Base-by-base conservation (phyloP, 495 filamentous ascomycete species). In the Penicillium cosmopolitanum region DNA sequence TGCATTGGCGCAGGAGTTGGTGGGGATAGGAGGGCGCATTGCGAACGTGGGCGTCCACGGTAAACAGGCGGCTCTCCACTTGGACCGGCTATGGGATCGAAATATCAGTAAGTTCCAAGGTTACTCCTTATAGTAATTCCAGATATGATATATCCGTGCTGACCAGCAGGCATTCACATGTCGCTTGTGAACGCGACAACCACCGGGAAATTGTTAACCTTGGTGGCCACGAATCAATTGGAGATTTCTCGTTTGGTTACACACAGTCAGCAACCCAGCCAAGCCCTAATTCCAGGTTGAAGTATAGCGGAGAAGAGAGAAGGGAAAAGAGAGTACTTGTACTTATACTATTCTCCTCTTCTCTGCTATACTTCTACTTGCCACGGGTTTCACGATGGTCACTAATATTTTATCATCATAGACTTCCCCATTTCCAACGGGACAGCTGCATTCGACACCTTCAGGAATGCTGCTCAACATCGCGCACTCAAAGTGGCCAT, bases 11-110 rank as follows among this genome's bases (percentile, higher is more conserved):
- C 81, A 83, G 63, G 64, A 73, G n/a, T 51, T 85, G 11, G 74
- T 85, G 4, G 80, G 73, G 5, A 66, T 77, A 0, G 80, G 80
- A 5, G 82, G 81, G 11, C 63, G 72, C 0, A 78, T 85, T 61
- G 82, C 81, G 9, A 83, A 80, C 62, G 75, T 84, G 13, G 82
- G 83, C 11, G 82, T 83, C 12, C 79, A 82, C 65, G 76, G 72
- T 0, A 62, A 51, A 1, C 75, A 73, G 53, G 80, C 76, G 2
- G 72, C 78, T 50, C 59, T 84, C 15, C 74, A 76, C 47, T 59
- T 79, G 40, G 73, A 79, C 53, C 69, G 59, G 16, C 57, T 82
- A 40, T 76, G 79, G 74, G 63, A 73, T 59, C 73, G 78, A 33
- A 82, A 82, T 61, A 77, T 81, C 52, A 69, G 72, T 75, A 16